Evolutionary conservation across 2,329 filamentous ascomycete genomes (phyloP).

Genomic region (Lachnellula willkommii): DNA sequence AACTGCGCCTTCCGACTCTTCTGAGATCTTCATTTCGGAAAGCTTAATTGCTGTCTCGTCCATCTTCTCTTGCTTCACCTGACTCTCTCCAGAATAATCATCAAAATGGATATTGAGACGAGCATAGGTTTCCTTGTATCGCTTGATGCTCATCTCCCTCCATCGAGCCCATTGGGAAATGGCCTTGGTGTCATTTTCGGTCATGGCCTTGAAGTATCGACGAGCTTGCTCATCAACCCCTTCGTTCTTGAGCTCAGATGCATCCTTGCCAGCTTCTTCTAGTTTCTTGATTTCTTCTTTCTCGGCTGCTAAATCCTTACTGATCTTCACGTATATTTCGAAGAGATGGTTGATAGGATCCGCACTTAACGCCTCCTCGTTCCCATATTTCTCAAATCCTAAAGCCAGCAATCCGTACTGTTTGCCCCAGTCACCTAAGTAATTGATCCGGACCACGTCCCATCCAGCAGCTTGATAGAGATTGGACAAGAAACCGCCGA

Average conservation of each 20-base stretch:
- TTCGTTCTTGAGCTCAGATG: slow-evolving; percentile 44
- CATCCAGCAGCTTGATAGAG: slow-evolving; percentile 64
- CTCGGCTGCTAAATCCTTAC: slow-evolving; percentile 56
- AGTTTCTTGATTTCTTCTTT: slow-evolving; percentile 56
- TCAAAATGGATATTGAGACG: slow-evolving; percentile 68
- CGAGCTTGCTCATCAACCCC: slow-evolving; percentile 70
- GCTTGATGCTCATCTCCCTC: slow-evolving; percentile 60
- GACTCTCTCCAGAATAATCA: slow-evolving; percentile 67
- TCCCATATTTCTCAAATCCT: slow-evolving; percentile 69
- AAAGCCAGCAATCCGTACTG: slow-evolving; percentile 65
- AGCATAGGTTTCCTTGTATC: slow-evolving; percentile 63
- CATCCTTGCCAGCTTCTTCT: slow-evolving; percentile 36
- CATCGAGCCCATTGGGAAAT: slow-evolving; percentile 61
- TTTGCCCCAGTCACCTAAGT: slow-evolving; percentile 75
- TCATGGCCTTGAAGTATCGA: slow-evolving; percentile 66
- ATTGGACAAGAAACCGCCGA: slow-evolving; percentile 67
- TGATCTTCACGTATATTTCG: slow-evolving; percentile 75
- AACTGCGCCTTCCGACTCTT: slow-evolving; percentile 66
- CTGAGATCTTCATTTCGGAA: slow-evolving; percentile 57
- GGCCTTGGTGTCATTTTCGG: slow-evolving; percentile 57
- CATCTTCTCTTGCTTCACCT: slow-evolving; percentile 64
- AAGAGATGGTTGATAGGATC: slow-evolving; percentile 81
- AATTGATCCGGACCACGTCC: slow-evolving; percentile 68
- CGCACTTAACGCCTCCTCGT: slow-evolving; percentile 61
- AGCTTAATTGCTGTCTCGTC: slow-evolving; percentile 56